Percentiles rank a stretch among this genome's conserved stretches.
phyloP scores from a whole-genome alignment of 306 rosid species.

The Begonia fuchsioides region DNA sequence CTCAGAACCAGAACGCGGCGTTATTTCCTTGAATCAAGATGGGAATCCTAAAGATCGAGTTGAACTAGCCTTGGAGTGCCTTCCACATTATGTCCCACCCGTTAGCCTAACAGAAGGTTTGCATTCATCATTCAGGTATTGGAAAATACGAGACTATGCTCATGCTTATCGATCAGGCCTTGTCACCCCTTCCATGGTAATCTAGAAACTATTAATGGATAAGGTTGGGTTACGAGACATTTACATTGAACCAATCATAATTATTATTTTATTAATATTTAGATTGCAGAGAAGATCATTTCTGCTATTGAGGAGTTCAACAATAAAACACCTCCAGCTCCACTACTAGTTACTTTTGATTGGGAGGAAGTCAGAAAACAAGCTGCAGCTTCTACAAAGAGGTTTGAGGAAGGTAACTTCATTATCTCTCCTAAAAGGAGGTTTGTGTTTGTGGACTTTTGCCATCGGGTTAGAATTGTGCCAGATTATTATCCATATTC shows the following conservation, averaged over 20 bases:
- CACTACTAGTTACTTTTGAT: slow-evolving; percentile 68
- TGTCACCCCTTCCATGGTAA: slow-evolving; percentile 66
- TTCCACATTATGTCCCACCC: slow-evolving; percentile 59
- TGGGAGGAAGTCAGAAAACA: slow-evolving; percentile 64
- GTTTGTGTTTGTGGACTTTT: not conserved
- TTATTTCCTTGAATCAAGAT: slow-evolving; percentile 46
- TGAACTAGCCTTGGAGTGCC: slow-evolving; percentile 58
- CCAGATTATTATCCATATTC: no score
- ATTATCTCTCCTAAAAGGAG: not conserved
- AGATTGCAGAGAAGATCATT: slow-evolving; percentile 73
- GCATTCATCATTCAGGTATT: slow-evolving; percentile 43
- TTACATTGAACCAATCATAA: not conserved
- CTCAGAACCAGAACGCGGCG: slow-evolving; percentile 52
- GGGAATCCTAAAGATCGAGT: slow-evolving; percentile 68
- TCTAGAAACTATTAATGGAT: not conserved
- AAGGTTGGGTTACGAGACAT: no score
- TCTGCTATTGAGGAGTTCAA: slow-evolving; percentile 46
- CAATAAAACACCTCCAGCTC: slow-evolving; percentile 34
- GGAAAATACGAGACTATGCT: slow-evolving; percentile 96
- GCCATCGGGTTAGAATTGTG: not conserved
- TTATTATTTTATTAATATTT: slow-evolving; percentile 4
- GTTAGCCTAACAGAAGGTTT: slow-evolving; percentile 20
- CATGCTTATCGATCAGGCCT: slow-evolving; percentile 60
- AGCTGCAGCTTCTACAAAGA: slow-evolving; percentile 74
- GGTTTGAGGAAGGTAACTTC: slow-evolving; percentile 70